Evolutionary conservation across 2,329 filamentous ascomycete species (phyloP).

Genomic region (Monosporascus sp.): DNA sequence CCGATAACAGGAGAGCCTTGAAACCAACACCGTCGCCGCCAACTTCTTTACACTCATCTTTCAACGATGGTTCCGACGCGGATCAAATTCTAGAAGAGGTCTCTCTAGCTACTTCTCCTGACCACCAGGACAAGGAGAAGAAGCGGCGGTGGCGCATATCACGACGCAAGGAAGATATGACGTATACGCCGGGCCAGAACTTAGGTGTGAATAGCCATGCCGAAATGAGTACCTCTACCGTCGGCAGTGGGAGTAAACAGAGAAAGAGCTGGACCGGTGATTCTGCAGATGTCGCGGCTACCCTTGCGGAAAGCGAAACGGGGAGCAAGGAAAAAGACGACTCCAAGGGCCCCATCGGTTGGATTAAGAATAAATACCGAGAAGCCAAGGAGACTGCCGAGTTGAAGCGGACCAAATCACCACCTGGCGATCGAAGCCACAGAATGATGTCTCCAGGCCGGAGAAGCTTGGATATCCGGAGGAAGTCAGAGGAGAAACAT

Average conservation of each 20-base stretch:
- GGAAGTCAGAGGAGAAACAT: conserved; percentile 32
- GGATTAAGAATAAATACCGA: conserved; percentile 57
- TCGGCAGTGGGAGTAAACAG: conserved; percentile 53
- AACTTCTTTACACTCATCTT: conserved; percentile 69
- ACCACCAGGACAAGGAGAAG: conserved; percentile 59
- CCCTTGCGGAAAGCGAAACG: conserved; percentile 34
- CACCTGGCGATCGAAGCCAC: conserved; percentile 36
- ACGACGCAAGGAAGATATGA: conserved; percentile 55
- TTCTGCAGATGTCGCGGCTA: conserved; percentile 40
- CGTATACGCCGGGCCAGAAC: conserved; percentile 38
- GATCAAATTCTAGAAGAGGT: conserved; percentile 62
- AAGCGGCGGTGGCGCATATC: conserved; percentile 70
- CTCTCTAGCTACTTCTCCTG: conserved; percentile 18
- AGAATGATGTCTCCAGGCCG: conserved; percentile 33
- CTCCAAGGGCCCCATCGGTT: conserved; percentile 46
- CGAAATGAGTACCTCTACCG: conserved; percentile 61
- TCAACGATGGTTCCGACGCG: conserved; percentile 76
- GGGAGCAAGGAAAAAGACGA: conserved; percentile 42
- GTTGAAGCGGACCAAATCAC: conserved; percentile 51
- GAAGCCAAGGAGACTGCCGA: conserved; percentile 54
- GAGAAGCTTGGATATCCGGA: conserved; percentile 45
- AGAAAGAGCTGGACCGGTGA: conserved; percentile 48
- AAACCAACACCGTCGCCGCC: conserved; percentile 68
- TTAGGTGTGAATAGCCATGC: conserved; percentile 60
- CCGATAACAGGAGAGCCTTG: conserved; percentile 43